Evolutionary conservation across 2,329 filamentous ascomycete species (phyloP).

Genomic region (Xylaria sp.): DNA sequence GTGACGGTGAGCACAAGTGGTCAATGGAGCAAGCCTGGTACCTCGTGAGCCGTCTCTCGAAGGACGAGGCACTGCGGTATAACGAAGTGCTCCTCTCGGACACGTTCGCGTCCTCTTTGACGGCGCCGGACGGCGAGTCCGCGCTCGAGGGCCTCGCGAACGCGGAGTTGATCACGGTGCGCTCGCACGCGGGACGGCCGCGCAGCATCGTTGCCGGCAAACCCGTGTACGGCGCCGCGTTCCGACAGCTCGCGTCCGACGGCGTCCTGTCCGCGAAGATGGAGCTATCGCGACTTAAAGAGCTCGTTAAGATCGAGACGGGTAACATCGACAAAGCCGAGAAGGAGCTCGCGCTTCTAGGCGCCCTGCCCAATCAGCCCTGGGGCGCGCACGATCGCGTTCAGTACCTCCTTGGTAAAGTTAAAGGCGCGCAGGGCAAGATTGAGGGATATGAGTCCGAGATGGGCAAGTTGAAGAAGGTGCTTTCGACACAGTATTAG

Average conservation of each 20-base stretch:
- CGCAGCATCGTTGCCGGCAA: slow-evolving; percentile 81
- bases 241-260: slow-evolving; percentile 77
- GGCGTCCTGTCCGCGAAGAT: slow-evolving; percentile 78
- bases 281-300: slow-evolving; percentile 74
- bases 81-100: slow-evolving; percentile 84
- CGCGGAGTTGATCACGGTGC: slow-evolving; percentile 85
- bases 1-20: slow-evolving; percentile 69
- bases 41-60: slow-evolving; percentile 80
- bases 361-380: slow-evolving; percentile 75
- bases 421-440: slow-evolving; percentile 78
- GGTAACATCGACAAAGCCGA: slow-evolving; percentile 82
- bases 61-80: slow-evolving; percentile 77
- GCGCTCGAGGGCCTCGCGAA: slow-evolving; percentile 84
- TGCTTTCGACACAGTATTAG: slow-evolving; percentile 59
- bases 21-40: slow-evolving; percentile 90
- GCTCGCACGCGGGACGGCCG: slow-evolving; percentile 77
- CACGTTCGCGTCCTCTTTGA: slow-evolving; percentile 72
- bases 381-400: slow-evolving; percentile 73
- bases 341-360: slow-evolving; percentile 78
- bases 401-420: slow-evolving; percentile 77
- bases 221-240: slow-evolving; percentile 89
- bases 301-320: slow-evolving; percentile 77
- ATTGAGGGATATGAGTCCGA: slow-evolving; percentile 79
- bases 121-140: slow-evolving; percentile 72
- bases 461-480: slow-evolving; percentile 76